A percentile compares a stretch with the other conserved stretches of the same genome.
phyloP scores from a whole-genome alignment of 1,284 basidiomycete genomes.

The Ceratobasidium papillatum region DNA sequence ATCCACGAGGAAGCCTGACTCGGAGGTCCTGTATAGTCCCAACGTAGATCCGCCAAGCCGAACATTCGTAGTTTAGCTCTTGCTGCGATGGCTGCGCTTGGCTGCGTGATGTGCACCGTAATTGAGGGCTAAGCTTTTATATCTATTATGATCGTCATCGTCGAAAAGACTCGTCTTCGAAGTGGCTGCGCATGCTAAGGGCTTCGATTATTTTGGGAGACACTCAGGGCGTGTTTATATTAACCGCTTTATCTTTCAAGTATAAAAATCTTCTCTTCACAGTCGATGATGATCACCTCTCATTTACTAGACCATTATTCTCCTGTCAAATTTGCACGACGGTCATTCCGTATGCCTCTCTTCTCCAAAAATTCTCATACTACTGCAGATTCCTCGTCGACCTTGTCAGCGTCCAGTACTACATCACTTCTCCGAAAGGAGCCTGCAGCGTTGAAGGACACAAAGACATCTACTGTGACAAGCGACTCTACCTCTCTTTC shows the following conservation, averaged over 20 bases:
- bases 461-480: background rate
- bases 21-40: conserved; percentile 28
- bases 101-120: background rate
- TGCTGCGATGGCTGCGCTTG: conserved; percentile 11
- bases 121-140: background rate
- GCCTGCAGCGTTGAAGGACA: no score
- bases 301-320: background rate
- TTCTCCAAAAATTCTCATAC: background rate
- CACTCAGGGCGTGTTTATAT: background rate
- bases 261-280: background rate
- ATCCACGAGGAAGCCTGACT: background rate
- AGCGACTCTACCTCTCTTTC: background rate
- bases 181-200: background rate
- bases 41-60: background rate
- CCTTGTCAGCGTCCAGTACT: background rate
- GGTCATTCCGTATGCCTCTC: background rate
- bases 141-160: background rate
- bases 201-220: background rate
- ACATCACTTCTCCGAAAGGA: background rate
- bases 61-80: background rate
- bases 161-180: background rate
- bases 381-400: background rate
- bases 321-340: background rate
- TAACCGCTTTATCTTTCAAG: no score
- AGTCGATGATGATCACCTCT: no score